These are phyloP conservation scores for Hymenoscyphus linearis DNA, from an alignment of 2,329 filamentous ascomycete species.

Conservation along the genomic window DNA sequence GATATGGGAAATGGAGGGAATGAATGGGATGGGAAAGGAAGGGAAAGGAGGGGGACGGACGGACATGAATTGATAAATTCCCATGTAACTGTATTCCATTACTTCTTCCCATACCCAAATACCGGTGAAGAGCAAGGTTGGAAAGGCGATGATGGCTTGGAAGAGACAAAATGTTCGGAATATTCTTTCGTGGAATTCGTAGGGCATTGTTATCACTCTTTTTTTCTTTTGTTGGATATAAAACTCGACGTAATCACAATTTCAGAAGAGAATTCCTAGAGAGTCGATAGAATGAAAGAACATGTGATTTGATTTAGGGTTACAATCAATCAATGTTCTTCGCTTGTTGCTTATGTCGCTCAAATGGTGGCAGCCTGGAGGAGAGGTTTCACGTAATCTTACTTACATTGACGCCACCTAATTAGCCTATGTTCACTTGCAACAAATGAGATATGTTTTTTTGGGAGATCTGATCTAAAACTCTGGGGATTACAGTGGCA, in stretches of 20 bases:
- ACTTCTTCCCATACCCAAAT: slow-evolving; percentile 3
- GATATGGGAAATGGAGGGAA: background rate
- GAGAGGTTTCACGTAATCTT: background rate
- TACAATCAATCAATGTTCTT: background rate
- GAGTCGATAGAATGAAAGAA: too few relatives aligned
- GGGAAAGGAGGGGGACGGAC: background rate
- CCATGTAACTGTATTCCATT: background rate
- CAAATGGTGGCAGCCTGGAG: background rate
- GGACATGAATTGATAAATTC: slow-evolving; percentile 16
- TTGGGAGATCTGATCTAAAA: background rate
- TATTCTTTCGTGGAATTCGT: slow-evolving; percentile 15
- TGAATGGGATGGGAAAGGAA: background rate
- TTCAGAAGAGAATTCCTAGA: too few relatives aligned
- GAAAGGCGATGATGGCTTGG: slow-evolving; percentile 19
- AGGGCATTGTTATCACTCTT: slow-evolving; percentile 8
- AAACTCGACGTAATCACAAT: too few relatives aligned
- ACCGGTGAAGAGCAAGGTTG: slow-evolving; percentile 12
- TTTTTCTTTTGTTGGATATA: too few relatives aligned
- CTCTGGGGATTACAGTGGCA: background rate
- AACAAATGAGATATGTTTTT: background rate
- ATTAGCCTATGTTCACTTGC: background rate
- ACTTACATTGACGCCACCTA: background rate
- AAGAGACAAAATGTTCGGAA: slow-evolving; percentile 17
- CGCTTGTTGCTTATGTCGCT: background rate
- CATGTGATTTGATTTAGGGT: background rate